These are phyloP conservation scores for Exophiala sp. DNA, from an alignment of 2,329 filamentous ascomycete species.

Conservation along the genomic window DNA sequence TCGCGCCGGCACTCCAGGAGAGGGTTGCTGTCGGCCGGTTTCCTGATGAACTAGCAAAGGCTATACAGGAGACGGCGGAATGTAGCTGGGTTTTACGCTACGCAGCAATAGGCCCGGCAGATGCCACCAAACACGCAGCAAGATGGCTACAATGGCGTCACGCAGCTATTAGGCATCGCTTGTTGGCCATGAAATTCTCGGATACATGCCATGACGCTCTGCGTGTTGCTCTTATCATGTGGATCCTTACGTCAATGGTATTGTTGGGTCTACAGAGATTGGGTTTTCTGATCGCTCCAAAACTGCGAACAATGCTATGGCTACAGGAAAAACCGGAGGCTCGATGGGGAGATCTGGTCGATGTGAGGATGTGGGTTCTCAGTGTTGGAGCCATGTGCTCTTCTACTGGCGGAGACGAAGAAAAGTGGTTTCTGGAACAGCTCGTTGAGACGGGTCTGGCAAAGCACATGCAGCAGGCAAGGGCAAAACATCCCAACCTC, in stretches of 20 bases:
- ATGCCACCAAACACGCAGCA: slow-evolving; percentile 20
- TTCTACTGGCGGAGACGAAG: slow-evolving; percentile 13
- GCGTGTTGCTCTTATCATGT: slow-evolving; percentile 18
- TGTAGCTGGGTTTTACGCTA: slow-evolving; percentile 21
- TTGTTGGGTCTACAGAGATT: slow-evolving; percentile 21
- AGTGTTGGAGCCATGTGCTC: slow-evolving; percentile 23
- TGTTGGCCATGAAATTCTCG: slow-evolving; percentile 14
- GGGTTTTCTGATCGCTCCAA: slow-evolving; percentile 20
- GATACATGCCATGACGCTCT: slow-evolving; percentile 19
- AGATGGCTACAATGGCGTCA: slow-evolving; percentile 26
- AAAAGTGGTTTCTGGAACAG: slow-evolving; percentile 22
- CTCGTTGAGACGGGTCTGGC: slow-evolving; percentile 17
- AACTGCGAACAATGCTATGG: slow-evolving; percentile 12
- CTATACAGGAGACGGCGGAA: slow-evolving; percentile 18
- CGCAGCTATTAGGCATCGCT: slow-evolving; percentile 19
- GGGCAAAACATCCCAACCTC: slow-evolving; percentile 8
- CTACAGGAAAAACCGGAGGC: slow-evolving; percentile 4
- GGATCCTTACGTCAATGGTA: slow-evolving; percentile 24
- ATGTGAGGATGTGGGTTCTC: slow-evolving; percentile 23
- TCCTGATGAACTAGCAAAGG: slow-evolving; percentile 17
- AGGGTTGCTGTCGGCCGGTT: slow-evolving; percentile 7
- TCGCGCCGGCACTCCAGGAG: slow-evolving; percentile 13
- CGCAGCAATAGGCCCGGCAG: slow-evolving; percentile 12
- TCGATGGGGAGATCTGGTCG: slow-evolving; percentile 14
- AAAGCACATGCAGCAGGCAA: slow-evolving; percentile 11